Percentiles rank a stretch among this genome's conserved stretches.
These are phyloP conservation scores for Seminavis robusta DNA, from an alignment of 108 stramenopile genomes.

Conservation along the genomic window DNA sequence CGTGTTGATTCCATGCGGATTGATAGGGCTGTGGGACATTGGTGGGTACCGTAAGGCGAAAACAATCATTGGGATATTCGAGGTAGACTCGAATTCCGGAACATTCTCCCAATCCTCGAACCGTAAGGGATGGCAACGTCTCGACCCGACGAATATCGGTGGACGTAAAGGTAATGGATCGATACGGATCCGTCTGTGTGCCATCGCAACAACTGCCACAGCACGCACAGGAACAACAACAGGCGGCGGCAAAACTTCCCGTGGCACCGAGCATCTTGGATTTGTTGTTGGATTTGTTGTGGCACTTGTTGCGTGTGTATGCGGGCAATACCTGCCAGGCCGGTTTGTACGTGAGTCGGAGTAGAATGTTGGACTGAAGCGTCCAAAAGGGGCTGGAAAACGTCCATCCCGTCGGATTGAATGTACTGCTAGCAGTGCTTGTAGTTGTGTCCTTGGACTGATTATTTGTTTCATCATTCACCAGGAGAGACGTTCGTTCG, in stretches of 20 bases:
- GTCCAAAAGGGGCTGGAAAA: slow-evolving; percentile 24
- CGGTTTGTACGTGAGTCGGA: slow-evolving; percentile 69
- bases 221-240: slow-evolving; percentile 8
- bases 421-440: too few species aligned
- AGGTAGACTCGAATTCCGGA: slow-evolving; percentile 63
- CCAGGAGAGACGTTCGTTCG: too few species aligned
- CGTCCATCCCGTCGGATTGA: slow-evolving; percentile 47
- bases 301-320: slow-evolving; percentile 36
- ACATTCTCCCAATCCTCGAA: slow-evolving; percentile 72
- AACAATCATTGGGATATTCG: too few species aligned
- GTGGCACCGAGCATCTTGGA: not conserved
- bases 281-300: not conserved
- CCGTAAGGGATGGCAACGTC: slow-evolving; percentile 14
- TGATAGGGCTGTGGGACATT: too few species aligned
- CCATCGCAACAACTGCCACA: slow-evolving; percentile 1
- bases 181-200: not conserved
- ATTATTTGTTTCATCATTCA: too few species aligned
- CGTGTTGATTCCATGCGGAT: too few species aligned
- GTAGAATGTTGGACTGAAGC: slow-evolving; percentile 33
- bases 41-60: too few species aligned
- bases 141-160: slow-evolving; percentile 23
- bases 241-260: not conserved
- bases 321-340: slow-evolving; percentile 69
- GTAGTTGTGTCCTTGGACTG: too few species aligned
- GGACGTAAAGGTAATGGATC: slow-evolving; percentile 32